Base-by-base conservation (phyloP, 805 yeast genomes). In the Candida dendrica region DNA sequence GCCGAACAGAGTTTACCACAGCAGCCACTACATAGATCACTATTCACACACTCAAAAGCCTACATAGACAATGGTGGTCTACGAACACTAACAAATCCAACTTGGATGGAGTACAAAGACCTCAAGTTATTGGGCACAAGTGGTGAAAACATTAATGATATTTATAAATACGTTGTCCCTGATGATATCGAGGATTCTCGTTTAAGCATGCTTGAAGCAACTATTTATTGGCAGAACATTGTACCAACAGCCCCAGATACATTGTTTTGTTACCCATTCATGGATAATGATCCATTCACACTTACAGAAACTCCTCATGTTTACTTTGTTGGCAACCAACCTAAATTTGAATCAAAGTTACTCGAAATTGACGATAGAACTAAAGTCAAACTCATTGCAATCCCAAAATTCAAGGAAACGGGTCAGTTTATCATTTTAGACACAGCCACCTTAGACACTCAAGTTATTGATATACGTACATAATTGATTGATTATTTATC, bases 201-300 rank as follows among this genome's bases (percentile, higher is more conserved):
- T 42, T 50, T 76, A 15, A 71, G 73, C 17, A 63, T 82, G 52
- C 70, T 91, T 66, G 84, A 81, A 50, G 69, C 78, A 14, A 83
- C 86, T 0, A 56, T 93, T 31, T 64, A 67, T 37, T 90, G 96
- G 95, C 91, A 89, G 53, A 87, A 87, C 55, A 68, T 86, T 19
- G 80, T 86, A 1, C 98, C 98, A 3, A 89, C 97, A 0, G 95
- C 96, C 1, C 98, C 98, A 0, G 98, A 93, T 55, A 93, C 98
- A 0, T 64, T 93, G 35, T 84, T 90, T 72, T 81, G 95, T 49
- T 89, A 87, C 52, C 97, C 98, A 1, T 90, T 72, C 53, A 72
- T 74, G 10, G 76, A 78, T 20, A 53, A 57, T 2, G 98, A 93
- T 60, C 98, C 98, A 3, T 88, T 91, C 59, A 68, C 80, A 2